Conservation (phyloP, 2,329 filamentous ascomycete genomes). For the Zalaria sp. region DNA sequence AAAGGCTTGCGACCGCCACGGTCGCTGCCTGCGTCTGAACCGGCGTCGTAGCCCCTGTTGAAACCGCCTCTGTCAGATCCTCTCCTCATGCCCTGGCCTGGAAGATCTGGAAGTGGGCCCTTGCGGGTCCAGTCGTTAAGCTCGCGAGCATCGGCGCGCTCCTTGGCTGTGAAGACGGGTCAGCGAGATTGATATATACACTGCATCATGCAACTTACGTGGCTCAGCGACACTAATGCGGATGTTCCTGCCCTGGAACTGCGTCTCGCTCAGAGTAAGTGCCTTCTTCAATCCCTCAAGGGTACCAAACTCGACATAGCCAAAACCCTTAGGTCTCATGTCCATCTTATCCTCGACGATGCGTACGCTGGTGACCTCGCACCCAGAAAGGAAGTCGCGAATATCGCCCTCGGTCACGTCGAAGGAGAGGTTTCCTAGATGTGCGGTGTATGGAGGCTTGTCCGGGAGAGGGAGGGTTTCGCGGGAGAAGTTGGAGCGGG, state of each 20-base stretch:
- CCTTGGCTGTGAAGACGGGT: conserved; percentile 52
- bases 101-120: conserved; percentile 69
- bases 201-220: conserved; percentile 48
- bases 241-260: conserved; percentile 79
- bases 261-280: conserved; percentile 64
- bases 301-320: conserved; percentile 86
- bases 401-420: conserved; percentile 78
- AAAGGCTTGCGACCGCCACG: conserved; percentile 53
- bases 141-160: conserved; percentile 67
- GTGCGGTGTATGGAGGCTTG: conserved; percentile 87
- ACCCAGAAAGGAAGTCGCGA: conserved; percentile 70
- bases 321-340: conserved; percentile 91
- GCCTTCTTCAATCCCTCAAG: conserved; percentile 87
- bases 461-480: conserved; percentile 77
- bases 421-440: conserved; percentile 93
- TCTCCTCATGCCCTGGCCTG: conserved; percentile 40
- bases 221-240: conserved; percentile 94
- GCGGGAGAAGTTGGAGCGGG: conserved; percentile 31
- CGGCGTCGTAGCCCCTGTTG: conserved; percentile 24
- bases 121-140: conserved; percentile 86
- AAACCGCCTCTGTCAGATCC: conserved; percentile 34
- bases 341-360: conserved; percentile 95
- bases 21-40: conserved; percentile 42
- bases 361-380: conserved; percentile 77
- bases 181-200: neutral